Percentiles rank a stretch among this genome's conserved stretches.
Conservation (phyloP, 2,329 filamentous ascomycete species). For the Exophiala lecanii-corni region DNA sequence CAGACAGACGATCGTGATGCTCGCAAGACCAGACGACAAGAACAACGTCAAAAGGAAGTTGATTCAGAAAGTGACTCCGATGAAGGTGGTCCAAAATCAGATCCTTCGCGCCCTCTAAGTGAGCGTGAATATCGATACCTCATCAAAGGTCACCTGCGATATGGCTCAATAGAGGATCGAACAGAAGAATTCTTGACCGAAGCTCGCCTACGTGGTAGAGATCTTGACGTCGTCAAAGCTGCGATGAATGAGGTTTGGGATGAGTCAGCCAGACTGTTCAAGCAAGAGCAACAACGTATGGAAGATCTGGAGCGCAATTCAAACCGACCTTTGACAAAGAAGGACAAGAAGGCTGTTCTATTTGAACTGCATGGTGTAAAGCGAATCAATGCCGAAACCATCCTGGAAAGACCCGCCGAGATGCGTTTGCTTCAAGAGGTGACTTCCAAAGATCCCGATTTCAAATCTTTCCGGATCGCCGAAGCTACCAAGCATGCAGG, state of each 20-base stretch:
- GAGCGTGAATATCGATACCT: slow-evolving; percentile 93
- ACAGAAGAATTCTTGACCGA: slow-evolving; percentile 82
- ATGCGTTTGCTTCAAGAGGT: slow-evolving; percentile 77
- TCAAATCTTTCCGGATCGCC: slow-evolving; percentile 79
- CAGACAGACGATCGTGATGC: slow-evolving; percentile 53
- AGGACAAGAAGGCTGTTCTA: slow-evolving; percentile 93
- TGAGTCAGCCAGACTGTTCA: slow-evolving; percentile 63
- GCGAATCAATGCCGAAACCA: slow-evolving; percentile 91
- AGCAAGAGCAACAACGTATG: slow-evolving; percentile 64
- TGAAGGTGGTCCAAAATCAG: slow-evolving; percentile 54
- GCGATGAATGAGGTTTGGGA: slow-evolving; percentile 76
- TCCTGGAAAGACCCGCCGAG: slow-evolving; percentile 84
- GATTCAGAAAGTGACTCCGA: slow-evolving; percentile 70
- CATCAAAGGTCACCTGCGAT: slow-evolving; percentile 84
- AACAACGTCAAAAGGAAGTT: slow-evolving; percentile 60
- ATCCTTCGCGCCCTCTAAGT: slow-evolving; percentile 83
- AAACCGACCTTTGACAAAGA: slow-evolving; percentile 84
- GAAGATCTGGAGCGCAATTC: slow-evolving; percentile 62
- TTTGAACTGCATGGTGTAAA: slow-evolving; percentile 93
- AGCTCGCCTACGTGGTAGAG: slow-evolving; percentile 76
- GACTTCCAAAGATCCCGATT: slow-evolving; percentile 55
- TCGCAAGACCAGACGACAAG: slow-evolving; percentile 62
- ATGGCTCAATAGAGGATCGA: slow-evolving; percentile 83
- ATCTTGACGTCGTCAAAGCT: slow-evolving; percentile 70
- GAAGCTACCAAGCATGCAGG: slow-evolving; percentile 89